Evolutionary conservation across 1,284 basidiomycete genomes (phyloP).

Genomic region (Rhizopogon parksii): DNA sequence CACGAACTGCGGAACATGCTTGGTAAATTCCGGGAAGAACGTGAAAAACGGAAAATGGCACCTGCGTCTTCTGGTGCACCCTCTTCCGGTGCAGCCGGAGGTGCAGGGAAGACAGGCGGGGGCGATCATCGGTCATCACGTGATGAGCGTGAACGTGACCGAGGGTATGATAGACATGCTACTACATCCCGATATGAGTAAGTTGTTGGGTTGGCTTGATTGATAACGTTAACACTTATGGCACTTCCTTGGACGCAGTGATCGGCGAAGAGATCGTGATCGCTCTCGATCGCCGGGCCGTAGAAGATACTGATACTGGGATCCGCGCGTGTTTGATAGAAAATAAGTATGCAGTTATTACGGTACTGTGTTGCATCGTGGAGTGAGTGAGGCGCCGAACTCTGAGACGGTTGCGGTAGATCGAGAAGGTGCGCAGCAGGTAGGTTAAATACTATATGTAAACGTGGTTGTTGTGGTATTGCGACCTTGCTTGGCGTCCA

Average conservation of each 20-base stretch:
- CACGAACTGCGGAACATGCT: conserved; percentile 96
- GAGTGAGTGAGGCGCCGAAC: conserved; percentile 19
- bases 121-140: conserved; percentile 50
- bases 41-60: conserved; percentile 72
- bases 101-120: conserved; percentile 30
- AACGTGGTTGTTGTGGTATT: background rate
- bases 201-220: conserved; percentile 28
- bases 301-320: conserved; percentile 49
- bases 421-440: conserved; percentile 6
- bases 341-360: too few relatives aligned
- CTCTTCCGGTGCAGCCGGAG: conserved; percentile 25
- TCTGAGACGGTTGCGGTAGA: conserved; percentile 4
- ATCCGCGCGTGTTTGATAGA: background rate
- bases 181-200: conserved; percentile 63
- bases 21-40: conserved; percentile 78
- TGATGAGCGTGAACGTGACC: conserved; percentile 59
- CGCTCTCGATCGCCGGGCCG: conserved; percentile 74
- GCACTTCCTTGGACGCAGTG: conserved; percentile 25
- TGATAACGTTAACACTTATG: conserved; percentile 3
- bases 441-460: conserved; percentile 7
- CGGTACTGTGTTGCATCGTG: conserved; percentile 19
- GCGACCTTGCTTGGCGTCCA: too few relatives aligned
- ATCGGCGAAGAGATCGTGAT: conserved; percentile 65
- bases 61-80: conserved; percentile 34
- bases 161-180: conserved; percentile 62